phyloP scores from a whole-genome alignment of 2,329 filamentous ascomycete genomes.

The Phaeosphaeriaceae sp. region DNA sequence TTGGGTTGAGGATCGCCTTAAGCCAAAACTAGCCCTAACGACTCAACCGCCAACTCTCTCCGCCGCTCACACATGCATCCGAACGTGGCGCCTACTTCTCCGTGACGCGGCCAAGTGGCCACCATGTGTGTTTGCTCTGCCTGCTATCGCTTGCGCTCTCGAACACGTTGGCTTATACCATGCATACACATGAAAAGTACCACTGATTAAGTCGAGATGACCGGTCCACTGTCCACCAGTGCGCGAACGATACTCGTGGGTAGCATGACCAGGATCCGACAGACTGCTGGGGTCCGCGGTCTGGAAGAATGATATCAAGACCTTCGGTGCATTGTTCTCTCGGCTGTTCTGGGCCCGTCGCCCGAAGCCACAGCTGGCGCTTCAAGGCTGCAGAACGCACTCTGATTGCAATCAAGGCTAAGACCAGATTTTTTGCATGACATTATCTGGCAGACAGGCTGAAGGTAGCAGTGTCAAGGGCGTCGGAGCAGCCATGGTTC shows the following conservation, averaged over 20 bases:
- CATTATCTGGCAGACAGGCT: background rate
- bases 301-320: background rate
- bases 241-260: background rate
- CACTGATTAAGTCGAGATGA: background rate
- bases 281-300: background rate
- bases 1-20: slow-evolving; percentile 5
- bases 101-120: slow-evolving; percentile 5
- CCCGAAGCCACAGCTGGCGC: background rate
- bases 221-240: background rate
- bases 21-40: slow-evolving; percentile 8
- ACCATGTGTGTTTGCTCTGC: slow-evolving; percentile 5
- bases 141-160: background rate
- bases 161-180: background rate
- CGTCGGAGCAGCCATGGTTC: background rate
- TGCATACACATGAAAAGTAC: background rate
- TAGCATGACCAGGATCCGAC: background rate
- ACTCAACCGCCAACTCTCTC: slow-evolving; percentile 12
- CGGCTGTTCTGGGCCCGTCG: background rate
- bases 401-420: background rate
- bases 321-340: slow-evolving; percentile 1
- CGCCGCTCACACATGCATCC: slow-evolving; percentile 19
- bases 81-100: slow-evolving; percentile 17
- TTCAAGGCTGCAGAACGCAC: background rate
- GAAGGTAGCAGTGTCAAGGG: background rate
- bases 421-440: background rate